These are phyloP conservation scores for Flaveria ramosissima DNA, from an alignment of 129 eudicot species.

Conservation along the genomic window DNA sequence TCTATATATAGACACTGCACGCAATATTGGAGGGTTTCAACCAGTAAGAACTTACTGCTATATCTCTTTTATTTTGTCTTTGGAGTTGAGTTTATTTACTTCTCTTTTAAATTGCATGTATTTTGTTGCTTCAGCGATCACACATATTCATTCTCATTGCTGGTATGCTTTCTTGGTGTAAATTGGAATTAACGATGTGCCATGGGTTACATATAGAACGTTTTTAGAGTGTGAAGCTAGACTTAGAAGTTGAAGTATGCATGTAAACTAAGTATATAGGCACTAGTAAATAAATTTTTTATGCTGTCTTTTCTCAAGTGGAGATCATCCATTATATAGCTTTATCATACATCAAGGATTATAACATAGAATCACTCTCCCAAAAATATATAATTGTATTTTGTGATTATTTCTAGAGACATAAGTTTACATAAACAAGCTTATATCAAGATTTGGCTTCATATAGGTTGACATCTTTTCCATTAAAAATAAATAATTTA, in stretches of 20 bases:
- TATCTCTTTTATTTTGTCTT: slow-evolving; percentile 10
- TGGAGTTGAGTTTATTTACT: not conserved
- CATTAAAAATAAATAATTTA: no score
- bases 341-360: no score
- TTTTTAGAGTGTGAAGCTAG: slow-evolving; percentile 1
- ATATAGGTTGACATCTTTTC: no score
- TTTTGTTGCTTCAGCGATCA: not conserved
- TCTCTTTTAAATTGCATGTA: not conserved
- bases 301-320: no score
- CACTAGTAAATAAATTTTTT: no score
- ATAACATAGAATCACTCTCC: no score
- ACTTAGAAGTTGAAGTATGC: not conserved
- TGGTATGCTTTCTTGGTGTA: not conserved
- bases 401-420: no score
- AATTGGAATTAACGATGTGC: slow-evolving; percentile 12
- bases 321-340: no score
- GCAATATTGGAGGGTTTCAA: slow-evolving; percentile 68
- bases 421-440: no score
- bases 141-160: not conserved
- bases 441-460: no score
- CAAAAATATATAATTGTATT: no score
- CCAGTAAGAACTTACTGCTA: slow-evolving; percentile 53
- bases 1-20: slow-evolving; percentile 89
- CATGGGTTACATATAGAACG: not conserved
- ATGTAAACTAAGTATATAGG: not conserved